Conservation (phyloP, 192 early-diverging fungal species). For the Ambispora gerdemannii region DNA sequence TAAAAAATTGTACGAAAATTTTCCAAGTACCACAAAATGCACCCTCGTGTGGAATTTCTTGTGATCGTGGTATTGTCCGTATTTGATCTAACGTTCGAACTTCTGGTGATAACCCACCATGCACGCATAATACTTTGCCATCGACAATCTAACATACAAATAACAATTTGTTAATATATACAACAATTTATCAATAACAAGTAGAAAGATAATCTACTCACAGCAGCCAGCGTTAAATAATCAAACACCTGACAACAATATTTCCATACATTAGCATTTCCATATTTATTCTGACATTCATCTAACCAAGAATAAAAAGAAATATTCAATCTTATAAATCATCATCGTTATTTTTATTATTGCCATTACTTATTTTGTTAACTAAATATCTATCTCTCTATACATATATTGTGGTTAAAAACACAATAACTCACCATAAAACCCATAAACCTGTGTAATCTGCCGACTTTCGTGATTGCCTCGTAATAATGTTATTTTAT, state of each 20-base stretch:
- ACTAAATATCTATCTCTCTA: neutral
- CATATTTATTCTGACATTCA: conserved; percentile 92
- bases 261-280: conserved; percentile 94
- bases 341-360: no score
- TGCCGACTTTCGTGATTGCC: conserved; percentile 97
- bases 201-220: conserved; percentile 42
- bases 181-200: neutral
- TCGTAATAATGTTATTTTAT: conserved; percentile 91
- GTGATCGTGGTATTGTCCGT: conserved; percentile 89
- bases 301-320: conserved; percentile 45
- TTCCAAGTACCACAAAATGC: conserved; percentile 68
- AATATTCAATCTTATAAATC: no score
- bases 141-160: conserved; percentile 77
- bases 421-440: conserved; percentile 64
- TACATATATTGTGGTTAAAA: no score
- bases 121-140: conserved; percentile 88
- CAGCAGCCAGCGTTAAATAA: conserved; percentile 85
- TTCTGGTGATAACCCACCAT: conserved; percentile 91
- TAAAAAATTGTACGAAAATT: neutral
- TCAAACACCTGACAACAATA: conserved; percentile 94
- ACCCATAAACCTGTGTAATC: conserved; percentile 96
- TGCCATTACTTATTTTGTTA: neutral
- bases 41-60: conserved; percentile 93
- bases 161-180: neutral
- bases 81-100: conserved; percentile 92